Percentiles rank a stretch among this genome's conserved stretches.
phyloP scores from a whole-genome alignment of 169 alveolate genomes.

The Plasmodium blacklocki region DNA sequence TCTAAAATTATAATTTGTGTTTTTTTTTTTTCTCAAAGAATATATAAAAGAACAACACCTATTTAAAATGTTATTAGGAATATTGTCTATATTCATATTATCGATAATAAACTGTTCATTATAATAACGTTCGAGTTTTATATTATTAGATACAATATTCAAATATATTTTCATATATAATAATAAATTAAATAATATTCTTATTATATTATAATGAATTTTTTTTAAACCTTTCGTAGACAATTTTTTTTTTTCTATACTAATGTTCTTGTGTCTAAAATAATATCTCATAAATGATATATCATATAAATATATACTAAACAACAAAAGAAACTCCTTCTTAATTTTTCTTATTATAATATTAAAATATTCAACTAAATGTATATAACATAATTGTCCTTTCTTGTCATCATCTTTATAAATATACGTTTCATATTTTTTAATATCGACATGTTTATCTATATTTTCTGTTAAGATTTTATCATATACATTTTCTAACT shows the following conservation, averaged over 20 bases:
- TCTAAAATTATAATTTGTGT: slow-evolving; percentile 3
- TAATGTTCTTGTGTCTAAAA: slow-evolving; percentile 43
- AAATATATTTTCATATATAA: slow-evolving; percentile 40
- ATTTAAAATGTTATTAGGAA: neutral
- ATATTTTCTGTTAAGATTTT: slow-evolving; percentile 29
- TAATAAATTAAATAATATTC: slow-evolving; percentile 38
- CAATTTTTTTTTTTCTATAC: neutral
- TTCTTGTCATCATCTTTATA: slow-evolving; percentile 5
- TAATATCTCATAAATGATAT: slow-evolving; percentile 37
- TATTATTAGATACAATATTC: slow-evolving; percentile 33
- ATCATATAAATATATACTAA: slow-evolving; percentile 60
- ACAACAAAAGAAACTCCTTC: slow-evolving; percentile 31
- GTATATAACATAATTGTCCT: neutral
- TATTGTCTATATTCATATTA: slow-evolving; percentile 5
- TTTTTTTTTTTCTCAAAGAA: slow-evolving; percentile 8
- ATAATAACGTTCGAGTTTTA: neutral
- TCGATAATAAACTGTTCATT: neutral
- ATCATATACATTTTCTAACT: slow-evolving; percentile 8
- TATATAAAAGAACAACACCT: slow-evolving; percentile 2
- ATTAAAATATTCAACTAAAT: slow-evolving; percentile 20
- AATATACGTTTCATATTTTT: slow-evolving; percentile 55
- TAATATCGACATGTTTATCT: neutral
- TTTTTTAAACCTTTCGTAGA: slow-evolving; percentile 6
- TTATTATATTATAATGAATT: slow-evolving; percentile 41
- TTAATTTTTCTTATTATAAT: slow-evolving; percentile 22